Conservation (phyloP, 2,329 filamentous ascomycete genomes). For the Aspergillus oerlinghausenensis region DNA sequence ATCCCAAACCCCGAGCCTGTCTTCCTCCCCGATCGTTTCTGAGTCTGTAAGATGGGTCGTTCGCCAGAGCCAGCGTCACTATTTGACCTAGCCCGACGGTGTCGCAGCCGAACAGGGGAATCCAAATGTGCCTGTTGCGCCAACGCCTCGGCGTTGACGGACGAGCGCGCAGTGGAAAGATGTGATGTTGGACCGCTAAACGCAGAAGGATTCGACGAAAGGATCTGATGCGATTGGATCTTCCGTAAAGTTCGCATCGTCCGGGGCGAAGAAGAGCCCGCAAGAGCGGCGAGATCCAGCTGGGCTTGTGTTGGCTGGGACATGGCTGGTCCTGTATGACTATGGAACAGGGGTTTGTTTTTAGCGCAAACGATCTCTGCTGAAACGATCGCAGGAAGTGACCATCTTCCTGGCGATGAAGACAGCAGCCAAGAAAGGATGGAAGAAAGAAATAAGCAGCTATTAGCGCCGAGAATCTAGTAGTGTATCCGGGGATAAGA, state of each 20-base stretch:
- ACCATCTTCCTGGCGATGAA: slow-evolving; percentile 18
- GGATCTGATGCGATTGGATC: slow-evolving; percentile 68
- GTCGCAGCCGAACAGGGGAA: slow-evolving; percentile 21
- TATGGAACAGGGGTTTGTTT: slow-evolving; percentile 1
- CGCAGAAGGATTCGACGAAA: slow-evolving; percentile 52
- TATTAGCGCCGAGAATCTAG: not conserved
- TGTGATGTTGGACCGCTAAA: slow-evolving; percentile 61
- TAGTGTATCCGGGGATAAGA: not conserved
- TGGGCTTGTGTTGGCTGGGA: slow-evolving; percentile 21
- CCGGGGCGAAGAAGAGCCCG: slow-evolving; percentile 37
- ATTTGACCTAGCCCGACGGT: slow-evolving; percentile 62
- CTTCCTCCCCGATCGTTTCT: slow-evolving; percentile 39
- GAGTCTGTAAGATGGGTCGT: slow-evolving; percentile 19
- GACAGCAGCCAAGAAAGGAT: not conserved
- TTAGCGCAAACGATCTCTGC: not conserved
- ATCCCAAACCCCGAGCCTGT: slow-evolving; percentile 40
- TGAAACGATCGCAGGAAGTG: slow-evolving; percentile 9
- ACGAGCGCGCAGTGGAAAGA: slow-evolving; percentile 25
- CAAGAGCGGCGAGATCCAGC: slow-evolving; percentile 22
- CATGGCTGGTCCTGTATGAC: slow-evolving; percentile 1
- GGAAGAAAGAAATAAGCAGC: not conserved
- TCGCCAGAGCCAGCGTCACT: slow-evolving; percentile 59
- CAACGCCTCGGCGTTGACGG: slow-evolving; percentile 21
- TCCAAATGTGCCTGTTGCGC: slow-evolving; percentile 24
- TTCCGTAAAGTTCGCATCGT: slow-evolving; percentile 65